Evolutionary conservation across 2,329 filamentous ascomycete species (phyloP).

Genomic region (Curvularia lunata): DNA sequence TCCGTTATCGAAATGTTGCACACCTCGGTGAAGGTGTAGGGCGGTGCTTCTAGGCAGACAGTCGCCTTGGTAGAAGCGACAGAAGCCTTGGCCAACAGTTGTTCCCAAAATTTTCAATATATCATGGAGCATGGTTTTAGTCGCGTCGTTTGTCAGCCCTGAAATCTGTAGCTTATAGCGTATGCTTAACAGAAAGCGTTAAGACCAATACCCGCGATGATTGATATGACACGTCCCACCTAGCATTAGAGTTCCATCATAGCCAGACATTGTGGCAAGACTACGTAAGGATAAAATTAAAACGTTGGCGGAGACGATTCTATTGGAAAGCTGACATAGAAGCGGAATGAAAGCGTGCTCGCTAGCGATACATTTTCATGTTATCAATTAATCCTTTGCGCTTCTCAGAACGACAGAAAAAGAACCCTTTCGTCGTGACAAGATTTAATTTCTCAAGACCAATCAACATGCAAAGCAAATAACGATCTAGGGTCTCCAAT

Average conservation of each 20-base stretch:
- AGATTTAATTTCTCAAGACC: not conserved
- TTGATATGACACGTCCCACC: not conserved
- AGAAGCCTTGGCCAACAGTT: no score
- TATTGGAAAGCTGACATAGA: not conserved
- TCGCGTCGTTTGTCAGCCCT: no score
- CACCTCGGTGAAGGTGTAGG: no score
- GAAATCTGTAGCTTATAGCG: not conserved
- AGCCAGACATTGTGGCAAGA: no score
- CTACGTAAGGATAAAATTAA: not conserved
- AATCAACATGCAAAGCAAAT: no score
- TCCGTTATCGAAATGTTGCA: no score
- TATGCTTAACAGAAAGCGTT: not conserved
- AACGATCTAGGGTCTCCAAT: no score
- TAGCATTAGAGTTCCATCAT: not conserved
- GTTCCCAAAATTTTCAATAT: no score
- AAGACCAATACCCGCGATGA: not conserved
- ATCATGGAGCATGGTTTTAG: no score
- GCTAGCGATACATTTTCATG: not conserved
- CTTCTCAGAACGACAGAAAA: not conserved
- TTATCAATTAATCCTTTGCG: not conserved
- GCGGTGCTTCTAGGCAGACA: no score
- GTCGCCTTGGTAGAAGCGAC: no score
- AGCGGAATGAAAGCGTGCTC: not conserved
- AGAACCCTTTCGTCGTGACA: not conserved
- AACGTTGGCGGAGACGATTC: not conserved